Evolutionary conservation across 2,329 filamentous ascomycete genomes (phyloP), one percentile per base, ranked within the genome.

Genomic region (Penicillium sp.): DNA sequence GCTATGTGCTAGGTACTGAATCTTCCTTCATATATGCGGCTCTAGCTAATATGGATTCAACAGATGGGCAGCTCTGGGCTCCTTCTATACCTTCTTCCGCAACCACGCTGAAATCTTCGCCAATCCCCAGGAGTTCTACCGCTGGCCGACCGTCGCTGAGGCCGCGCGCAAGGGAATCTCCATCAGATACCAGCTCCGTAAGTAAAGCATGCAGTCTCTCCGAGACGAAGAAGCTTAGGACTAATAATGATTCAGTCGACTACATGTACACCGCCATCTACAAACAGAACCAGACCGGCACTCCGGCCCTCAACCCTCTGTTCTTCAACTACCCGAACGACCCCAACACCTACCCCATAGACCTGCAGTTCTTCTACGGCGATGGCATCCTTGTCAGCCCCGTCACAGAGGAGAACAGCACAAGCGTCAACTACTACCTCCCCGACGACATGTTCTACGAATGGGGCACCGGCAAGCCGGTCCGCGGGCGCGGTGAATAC

Each of bases 241-340:
- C 44, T 41, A 24, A 45, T 3, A 45, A 38, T 32, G 21, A 22
- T 35, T 2, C 22, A 43, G 53, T 89, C 13, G 85, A 89, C 60
- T 89, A 89, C 70, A 75, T 87, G 53, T 89, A 90, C 73, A 89
- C 85, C 1, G 80, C 81, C 2, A 73, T 88, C 56, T 73, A 81
- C 62, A 68, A 71, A 51, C 78, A 86, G 63, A 77, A 74, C 37
- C 61, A 72, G n/a, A 75, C 77, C 40, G 87, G 86, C 34, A 76
- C 75, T 1, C 84, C 87, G 0, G 70, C 81, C 52, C 71, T 88
- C 49, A 81, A 80, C 56, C 85, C 87, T 0, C 68, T 88, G 52
- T 87, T 85, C 68, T 90, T 82, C 72, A 64, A 80, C 33, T 90
- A 88, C 64, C 85, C 79, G 0, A 58, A 70, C 21, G 79, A 82